Evolutionary conservation across 1,284 basidiomycete species (phyloP).

Genomic region (Fereydounia khargensis): DNA sequence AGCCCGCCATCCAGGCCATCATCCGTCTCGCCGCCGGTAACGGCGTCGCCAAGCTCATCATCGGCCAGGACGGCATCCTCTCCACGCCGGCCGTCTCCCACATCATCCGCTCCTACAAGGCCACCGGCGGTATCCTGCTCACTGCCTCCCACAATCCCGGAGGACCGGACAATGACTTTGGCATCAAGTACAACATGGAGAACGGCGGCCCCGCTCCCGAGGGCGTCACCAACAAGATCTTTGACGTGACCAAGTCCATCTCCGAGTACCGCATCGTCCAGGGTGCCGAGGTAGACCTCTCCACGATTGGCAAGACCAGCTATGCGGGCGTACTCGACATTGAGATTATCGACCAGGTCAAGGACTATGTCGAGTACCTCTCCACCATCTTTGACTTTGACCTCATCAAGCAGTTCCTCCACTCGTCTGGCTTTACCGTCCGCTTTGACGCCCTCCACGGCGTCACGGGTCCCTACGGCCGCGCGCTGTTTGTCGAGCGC

Average conservation of each 20-base stretch:
- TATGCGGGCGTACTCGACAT: slow-evolving; percentile 78
- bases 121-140: slow-evolving; percentile 91
- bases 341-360: slow-evolving; percentile 89
- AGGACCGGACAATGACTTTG: slow-evolving; percentile 94
- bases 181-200: slow-evolving; percentile 97
- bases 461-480: slow-evolving; percentile 95
- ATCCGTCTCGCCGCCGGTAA: slow-evolving; percentile 88
- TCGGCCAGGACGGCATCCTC: slow-evolving; percentile 75
- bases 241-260: slow-evolving; percentile 83
- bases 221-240: slow-evolving; percentile 89
- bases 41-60: slow-evolving; percentile 55
- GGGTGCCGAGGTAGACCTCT: slow-evolving; percentile 76
- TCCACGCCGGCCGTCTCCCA: slow-evolving; percentile 97
- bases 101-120: slow-evolving; percentile 91
- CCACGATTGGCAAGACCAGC: slow-evolving; percentile 73
- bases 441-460: slow-evolving; percentile 96
- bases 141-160: slow-evolving; percentile 99
- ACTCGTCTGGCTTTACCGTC: slow-evolving; percentile 69
- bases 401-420: slow-evolving; percentile 86
- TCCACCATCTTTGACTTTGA: slow-evolving; percentile 91
- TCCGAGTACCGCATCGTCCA: slow-evolving; percentile 80
- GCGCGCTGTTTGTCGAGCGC: slow-evolving; percentile 78
- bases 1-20: slow-evolving; percentile 85
- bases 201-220: slow-evolving; percentile 98
- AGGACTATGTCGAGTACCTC: slow-evolving; percentile 81